Conservation (phyloP, 2,329 filamentous ascomycete species). For the Claviceps purpurea region DNA sequence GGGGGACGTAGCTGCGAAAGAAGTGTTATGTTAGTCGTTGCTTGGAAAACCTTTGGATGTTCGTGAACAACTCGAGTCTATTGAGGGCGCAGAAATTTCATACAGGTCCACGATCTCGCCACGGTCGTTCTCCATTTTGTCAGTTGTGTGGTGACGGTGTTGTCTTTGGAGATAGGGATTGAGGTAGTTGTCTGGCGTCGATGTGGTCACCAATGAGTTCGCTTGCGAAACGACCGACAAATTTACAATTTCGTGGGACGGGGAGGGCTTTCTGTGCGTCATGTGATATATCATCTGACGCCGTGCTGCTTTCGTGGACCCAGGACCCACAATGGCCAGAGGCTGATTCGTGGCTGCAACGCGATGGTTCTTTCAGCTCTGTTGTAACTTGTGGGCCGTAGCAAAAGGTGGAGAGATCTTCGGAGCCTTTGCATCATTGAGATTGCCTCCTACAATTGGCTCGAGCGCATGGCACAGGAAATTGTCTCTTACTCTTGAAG, state of each 20-base stretch:
- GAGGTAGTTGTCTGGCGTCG: constrained; percentile 14
- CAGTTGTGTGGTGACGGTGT: constrained; percentile 19
- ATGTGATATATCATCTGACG: constrained; percentile 22
- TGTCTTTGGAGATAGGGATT: constrained; percentile 13
- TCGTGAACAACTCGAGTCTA: background rate
- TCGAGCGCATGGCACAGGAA: background rate
- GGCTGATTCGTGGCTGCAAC: constrained; percentile 1
- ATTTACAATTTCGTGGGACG: constrained; percentile 26
- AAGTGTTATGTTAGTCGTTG: constrained; percentile 11
- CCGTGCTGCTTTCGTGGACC: constrained; percentile 17
- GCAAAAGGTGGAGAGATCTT: background rate
- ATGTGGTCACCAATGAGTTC: constrained; percentile 17
- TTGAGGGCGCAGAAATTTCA: constrained; percentile 23
- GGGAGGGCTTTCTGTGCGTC: constrained; percentile 23
- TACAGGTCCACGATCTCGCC: constrained; percentile 99
- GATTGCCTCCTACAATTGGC: too few relatives aligned
- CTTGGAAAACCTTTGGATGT: constrained; percentile 5
- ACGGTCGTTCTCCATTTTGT: constrained; percentile 99
- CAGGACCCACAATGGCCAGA: background rate
- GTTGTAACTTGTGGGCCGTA: too few relatives aligned
- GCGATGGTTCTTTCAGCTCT: background rate
- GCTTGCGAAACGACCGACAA: constrained; percentile 16
- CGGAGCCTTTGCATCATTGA: too few relatives aligned
- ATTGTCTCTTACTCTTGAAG: background rate
- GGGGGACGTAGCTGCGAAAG: constrained; percentile 71